A percentile compares a stretch with the other conserved stretches of the same genome.
These are phyloP conservation scores for Astraeus odoratus DNA, from an alignment of 768 basidiomycete species.

Conservation along the genomic window DNA sequence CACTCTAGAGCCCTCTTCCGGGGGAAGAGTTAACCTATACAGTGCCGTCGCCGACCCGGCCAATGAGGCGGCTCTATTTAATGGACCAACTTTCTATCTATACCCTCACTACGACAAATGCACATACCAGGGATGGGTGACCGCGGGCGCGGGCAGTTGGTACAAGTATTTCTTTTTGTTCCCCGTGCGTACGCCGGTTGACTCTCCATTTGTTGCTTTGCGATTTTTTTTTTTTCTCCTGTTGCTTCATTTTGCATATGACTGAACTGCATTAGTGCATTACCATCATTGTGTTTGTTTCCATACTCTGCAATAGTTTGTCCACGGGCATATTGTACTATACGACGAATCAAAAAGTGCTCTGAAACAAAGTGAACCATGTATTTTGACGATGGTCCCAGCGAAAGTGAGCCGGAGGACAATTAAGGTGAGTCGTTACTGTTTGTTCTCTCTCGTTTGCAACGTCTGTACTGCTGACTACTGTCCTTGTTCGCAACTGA, in stretches of 20 bases:
- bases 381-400: neutral
- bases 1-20: constrained; percentile 15
- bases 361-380: neutral
- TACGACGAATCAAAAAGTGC: constrained; percentile 21
- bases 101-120: constrained; percentile 14
- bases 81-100: constrained; percentile 25
- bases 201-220: constrained; percentile 22
- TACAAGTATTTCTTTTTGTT: constrained; percentile 14
- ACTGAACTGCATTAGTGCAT: constrained; percentile 16
- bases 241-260: constrained; percentile 25
- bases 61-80: constrained; percentile 20
- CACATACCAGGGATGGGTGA: constrained; percentile 2
- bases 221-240: neutral
- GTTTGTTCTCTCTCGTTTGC: neutral
- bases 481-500: too few species aligned
- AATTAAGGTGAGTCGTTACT: neutral
- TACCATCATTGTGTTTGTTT: constrained; percentile 31
- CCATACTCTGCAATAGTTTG: constrained; percentile 29
- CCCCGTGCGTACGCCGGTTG: constrained; percentile 14
- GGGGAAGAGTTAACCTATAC: constrained; percentile 17
- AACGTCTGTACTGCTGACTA: too few species aligned
- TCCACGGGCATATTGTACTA: constrained; percentile 30
- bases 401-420: neutral
- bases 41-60: constrained; percentile 2
- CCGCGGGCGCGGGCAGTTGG: neutral